Evolutionary conservation across 768 basidiomycete genomes (phyloP).

Genomic region (Tricholoma bakamatsutake): DNA sequence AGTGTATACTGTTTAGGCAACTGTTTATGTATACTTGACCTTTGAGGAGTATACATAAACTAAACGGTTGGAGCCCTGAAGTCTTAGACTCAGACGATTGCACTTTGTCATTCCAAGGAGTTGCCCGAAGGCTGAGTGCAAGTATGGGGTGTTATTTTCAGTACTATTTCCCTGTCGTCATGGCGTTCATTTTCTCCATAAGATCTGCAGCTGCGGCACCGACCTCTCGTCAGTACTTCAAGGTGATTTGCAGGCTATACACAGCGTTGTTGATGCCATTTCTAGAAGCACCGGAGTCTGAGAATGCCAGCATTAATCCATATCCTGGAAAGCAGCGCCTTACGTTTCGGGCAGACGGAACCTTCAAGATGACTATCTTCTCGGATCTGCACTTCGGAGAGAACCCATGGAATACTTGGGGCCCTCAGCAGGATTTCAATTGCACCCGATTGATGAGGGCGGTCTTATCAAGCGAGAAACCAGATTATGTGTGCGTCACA

Average conservation of each 20-base stretch:
- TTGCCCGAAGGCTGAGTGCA: not conserved
- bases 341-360: constrained; percentile 50
- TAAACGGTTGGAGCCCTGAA: too few species aligned
- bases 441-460: constrained; percentile 53
- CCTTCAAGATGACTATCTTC: constrained; percentile 69
- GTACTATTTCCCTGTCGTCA: not conserved
- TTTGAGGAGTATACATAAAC: too few species aligned
- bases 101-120: too few species aligned
- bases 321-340: constrained; percentile 40
- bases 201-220: not conserved
- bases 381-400: constrained; percentile 76
- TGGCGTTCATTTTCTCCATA: not conserved
- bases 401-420: constrained; percentile 66
- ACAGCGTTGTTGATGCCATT: not conserved
- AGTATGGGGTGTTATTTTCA: not conserved
- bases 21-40: too few species aligned
- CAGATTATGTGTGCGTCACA: constrained; percentile 59
- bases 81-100: too few species aligned
- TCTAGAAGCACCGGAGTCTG: not conserved
- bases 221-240: not conserved
- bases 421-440: constrained; percentile 60
- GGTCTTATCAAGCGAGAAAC: constrained; percentile 51
- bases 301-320: constrained; percentile 23
- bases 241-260: not conserved
- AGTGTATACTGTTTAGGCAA: too few species aligned